phyloP scores from a whole-genome alignment of 352 stramenopile genomes.

The Pythium rishiriense region DNA sequence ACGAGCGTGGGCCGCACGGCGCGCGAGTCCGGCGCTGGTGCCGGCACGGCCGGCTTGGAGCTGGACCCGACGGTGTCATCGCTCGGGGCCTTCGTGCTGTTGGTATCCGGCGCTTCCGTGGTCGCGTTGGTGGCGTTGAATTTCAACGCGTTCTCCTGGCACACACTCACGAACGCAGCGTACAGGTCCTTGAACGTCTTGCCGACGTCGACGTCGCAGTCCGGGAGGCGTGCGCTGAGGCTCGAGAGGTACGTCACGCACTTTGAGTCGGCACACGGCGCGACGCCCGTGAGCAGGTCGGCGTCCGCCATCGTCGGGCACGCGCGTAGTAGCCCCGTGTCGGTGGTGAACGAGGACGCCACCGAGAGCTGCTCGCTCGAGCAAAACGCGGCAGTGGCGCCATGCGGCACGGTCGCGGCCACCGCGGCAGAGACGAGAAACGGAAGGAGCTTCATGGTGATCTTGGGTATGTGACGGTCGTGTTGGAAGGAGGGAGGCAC shows the following conservation, averaged over 20 bases:
- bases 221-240: neutral
- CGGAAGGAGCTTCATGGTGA: neutral
- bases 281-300: neutral
- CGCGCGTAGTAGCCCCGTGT: neutral
- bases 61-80: neutral
- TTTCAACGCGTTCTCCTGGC: neutral
- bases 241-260: neutral
- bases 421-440: neutral
- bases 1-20: neutral
- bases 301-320: neutral
- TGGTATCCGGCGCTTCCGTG: neutral
- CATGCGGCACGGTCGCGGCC: no score
- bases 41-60: neutral
- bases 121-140: neutral
- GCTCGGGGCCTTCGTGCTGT: neutral
- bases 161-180: conserved; percentile 6
- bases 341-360: neutral
- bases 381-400: neutral
- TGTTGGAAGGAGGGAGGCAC: no score
- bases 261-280: neutral
- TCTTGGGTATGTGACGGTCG: neutral
- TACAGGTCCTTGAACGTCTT: neutral
- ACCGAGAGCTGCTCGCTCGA: neutral
- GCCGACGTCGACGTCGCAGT: conserved; percentile 1
- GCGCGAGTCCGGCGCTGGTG: neutral